Conservation (phyloP, 768 basidiomycete species). For the Rhizopogon vinicolor region DNA sequence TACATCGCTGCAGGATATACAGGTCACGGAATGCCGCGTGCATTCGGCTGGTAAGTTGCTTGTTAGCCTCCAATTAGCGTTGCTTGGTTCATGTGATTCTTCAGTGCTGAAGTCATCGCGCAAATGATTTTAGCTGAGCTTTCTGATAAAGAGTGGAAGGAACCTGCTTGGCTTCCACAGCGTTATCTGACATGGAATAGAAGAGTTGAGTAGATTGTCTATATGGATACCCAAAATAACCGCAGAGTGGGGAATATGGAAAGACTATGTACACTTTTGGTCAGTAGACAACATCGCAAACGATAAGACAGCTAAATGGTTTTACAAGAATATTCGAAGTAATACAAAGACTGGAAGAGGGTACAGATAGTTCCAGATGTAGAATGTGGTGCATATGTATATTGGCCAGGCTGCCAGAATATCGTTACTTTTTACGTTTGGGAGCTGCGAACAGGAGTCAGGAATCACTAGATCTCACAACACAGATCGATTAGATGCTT, state of each 20-base stretch:
- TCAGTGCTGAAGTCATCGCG: conserved; percentile 58
- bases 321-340: not conserved
- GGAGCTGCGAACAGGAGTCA: not conserved
- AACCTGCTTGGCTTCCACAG: conserved; percentile 61
- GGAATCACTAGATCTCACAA: conserved; percentile 21
- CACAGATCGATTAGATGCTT: conserved; percentile 8
- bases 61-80: not conserved
- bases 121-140: conserved; percentile 54
- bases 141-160: conserved; percentile 37
- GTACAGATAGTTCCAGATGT: not conserved
- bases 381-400: not conserved
- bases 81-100: not conserved
- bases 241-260: not conserved
- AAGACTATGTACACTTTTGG: not conserved
- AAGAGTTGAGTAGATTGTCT: conserved; percentile 1
- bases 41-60: conserved; percentile 47
- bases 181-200: conserved; percentile 40
- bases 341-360: not conserved
- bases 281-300: not conserved
- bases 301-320: not conserved
- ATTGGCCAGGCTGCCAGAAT: not conserved
- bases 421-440: conserved; percentile 1
- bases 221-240: not conserved
- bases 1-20: conserved; percentile 66
- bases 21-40: conserved; percentile 74